Evolutionary conservation across 805 yeast genomes (phyloP).

Genomic region (Myxozyma nipponensis): DNA sequence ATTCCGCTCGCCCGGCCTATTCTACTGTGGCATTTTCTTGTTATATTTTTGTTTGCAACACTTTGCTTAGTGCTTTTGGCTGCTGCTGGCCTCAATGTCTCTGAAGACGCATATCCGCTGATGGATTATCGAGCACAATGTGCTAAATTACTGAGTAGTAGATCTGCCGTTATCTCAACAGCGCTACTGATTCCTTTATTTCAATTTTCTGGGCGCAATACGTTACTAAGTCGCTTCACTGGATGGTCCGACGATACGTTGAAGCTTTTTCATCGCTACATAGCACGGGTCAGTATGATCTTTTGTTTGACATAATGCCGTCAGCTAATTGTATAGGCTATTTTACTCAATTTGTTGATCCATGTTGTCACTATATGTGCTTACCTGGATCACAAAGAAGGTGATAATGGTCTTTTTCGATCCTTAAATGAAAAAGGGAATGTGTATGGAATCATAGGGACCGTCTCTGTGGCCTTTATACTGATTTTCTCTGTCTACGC

Average conservation of each 20-base stretch:
- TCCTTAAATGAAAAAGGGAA: not conserved
- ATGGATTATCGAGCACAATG: conserved; percentile 1
- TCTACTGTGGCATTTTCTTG: conserved; percentile 40
- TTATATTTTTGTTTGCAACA: conserved; percentile 36
- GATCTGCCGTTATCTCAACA: conserved; percentile 32
- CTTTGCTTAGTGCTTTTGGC: conserved; percentile 36
- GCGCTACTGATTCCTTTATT: conserved; percentile 50
- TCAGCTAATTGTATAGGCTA: too few species aligned
- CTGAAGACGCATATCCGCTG: conserved; percentile 1
- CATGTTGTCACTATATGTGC: conserved; percentile 57
- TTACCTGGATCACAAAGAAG: too few species aligned
- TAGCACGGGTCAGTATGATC: conserved; percentile 52
- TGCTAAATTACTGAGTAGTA: not conserved
- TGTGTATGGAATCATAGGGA: conserved; percentile 39
- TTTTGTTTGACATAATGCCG: too few species aligned
- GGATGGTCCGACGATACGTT: conserved; percentile 63
- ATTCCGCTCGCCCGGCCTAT: conserved; percentile 36
- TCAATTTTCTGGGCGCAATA: conserved; percentile 70
- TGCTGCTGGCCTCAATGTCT: conserved; percentile 23
- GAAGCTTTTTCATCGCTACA: conserved; percentile 61
- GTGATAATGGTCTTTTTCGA: too few species aligned
- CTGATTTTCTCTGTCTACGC: conserved; percentile 48
- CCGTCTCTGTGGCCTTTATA: conserved; percentile 33
- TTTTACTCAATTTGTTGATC: conserved; percentile 44
- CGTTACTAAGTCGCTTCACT: conserved; percentile 58